phyloP scores from a whole-genome alignment of 108 stramenopile genomes.

The Aurantiochytrium sp. region DNA sequence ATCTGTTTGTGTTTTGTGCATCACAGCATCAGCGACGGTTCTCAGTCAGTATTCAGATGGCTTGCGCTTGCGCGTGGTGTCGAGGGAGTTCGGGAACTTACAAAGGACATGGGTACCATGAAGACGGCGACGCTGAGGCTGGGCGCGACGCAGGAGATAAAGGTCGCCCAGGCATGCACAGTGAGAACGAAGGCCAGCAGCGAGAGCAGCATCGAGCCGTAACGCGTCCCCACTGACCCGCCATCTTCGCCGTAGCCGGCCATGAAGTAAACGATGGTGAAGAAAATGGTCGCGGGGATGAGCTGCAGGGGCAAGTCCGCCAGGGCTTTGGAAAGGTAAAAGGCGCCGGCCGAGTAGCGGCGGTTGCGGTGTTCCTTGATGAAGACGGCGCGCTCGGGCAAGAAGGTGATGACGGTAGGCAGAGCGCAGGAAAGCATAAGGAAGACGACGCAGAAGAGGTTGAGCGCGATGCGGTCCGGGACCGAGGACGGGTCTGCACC shows the following conservation, averaged over 20 bases:
- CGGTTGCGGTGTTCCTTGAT: background rate
- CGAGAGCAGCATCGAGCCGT: background rate
- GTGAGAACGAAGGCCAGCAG: background rate
- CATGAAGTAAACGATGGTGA: background rate
- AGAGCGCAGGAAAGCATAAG: background rate
- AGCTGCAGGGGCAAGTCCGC: background rate
- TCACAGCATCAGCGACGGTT: background rate
- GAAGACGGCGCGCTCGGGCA: background rate
- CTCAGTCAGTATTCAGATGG: too few species aligned
- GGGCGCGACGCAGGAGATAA: background rate
- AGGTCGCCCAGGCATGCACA: background rate
- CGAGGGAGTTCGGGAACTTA: background rate
- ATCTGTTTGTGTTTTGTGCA: background rate
- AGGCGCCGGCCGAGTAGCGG: background rate
- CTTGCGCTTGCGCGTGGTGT: too few species aligned
- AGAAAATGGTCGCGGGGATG: background rate
- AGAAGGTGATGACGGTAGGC: background rate
- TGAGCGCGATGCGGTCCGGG: background rate
- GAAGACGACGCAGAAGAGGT: background rate
- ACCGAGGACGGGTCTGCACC: background rate
- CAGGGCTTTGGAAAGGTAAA: background rate
- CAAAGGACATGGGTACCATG: background rate
- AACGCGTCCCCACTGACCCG: background rate
- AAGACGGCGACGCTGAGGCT: background rate
- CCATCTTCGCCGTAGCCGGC: background rate